A percentile compares a stretch with the other conserved stretches of the same genome.
These are phyloP conservation scores for Penicillium odoratum DNA, from an alignment of 495 filamentous ascomycete genomes.

Conservation along the genomic window DNA sequence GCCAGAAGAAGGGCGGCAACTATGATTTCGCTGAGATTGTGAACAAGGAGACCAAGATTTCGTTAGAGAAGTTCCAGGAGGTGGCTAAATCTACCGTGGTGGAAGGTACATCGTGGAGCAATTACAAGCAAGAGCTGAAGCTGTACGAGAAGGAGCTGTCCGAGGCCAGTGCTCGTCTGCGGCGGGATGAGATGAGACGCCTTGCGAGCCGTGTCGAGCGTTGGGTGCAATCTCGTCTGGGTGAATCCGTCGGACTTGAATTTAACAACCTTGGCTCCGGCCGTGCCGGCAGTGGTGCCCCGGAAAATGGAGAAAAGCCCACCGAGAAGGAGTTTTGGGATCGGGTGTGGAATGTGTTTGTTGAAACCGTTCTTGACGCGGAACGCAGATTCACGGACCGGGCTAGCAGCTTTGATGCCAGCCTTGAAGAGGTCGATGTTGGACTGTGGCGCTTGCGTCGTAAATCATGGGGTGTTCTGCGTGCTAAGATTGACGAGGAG, in stretches of 20 bases:
- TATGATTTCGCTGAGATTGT: constrained; percentile 98
- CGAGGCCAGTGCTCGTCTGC: constrained; percentile 75
- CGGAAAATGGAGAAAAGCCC: constrained; percentile 73
- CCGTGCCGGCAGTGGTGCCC: constrained; percentile 74
- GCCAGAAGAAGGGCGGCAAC: constrained; percentile 81
- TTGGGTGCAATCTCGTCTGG: constrained; percentile 84
- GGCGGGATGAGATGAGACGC: constrained; percentile 93
- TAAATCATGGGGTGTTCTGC: constrained; percentile 90
- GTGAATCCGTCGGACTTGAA: constrained; percentile 85
- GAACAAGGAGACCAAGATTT: constrained; percentile 71
- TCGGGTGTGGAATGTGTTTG: constrained; percentile 88
- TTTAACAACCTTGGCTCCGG: constrained; percentile 93
- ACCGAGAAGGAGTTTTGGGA: constrained; percentile 90
- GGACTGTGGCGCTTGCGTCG: constrained; percentile 89
- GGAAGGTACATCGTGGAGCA: constrained; percentile 77
- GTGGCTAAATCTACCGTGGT: constrained; percentile 74
- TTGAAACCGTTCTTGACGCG: constrained; percentile 79
- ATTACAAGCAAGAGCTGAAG: constrained; percentile 62
- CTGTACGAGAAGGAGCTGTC: constrained; percentile 78
- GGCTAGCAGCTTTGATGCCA: constrained; percentile 90
- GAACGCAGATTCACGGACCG: constrained; percentile 81
- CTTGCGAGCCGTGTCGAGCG: constrained; percentile 87
- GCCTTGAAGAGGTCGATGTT: constrained; percentile 85
- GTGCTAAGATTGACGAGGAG: constrained; percentile 92
- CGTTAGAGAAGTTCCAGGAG: constrained; percentile 71